Base-by-base conservation (phyloP, 2,329 filamentous ascomycete genomes). In the Aureobasidium sp. region DNA sequence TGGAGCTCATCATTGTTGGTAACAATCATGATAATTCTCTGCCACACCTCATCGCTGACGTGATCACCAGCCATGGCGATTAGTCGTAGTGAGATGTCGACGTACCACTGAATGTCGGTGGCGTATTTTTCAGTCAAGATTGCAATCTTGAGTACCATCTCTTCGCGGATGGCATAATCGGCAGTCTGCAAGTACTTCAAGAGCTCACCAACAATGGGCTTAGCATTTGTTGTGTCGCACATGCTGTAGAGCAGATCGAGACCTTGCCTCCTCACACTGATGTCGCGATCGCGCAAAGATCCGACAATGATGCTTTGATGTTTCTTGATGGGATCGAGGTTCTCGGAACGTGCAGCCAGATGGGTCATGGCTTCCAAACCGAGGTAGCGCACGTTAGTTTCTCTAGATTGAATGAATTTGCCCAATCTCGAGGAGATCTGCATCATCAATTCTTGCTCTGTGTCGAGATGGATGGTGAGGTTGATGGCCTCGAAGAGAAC, bases 1-100 rank as follows among this genome's bases (percentile, higher is more conserved):
- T 99, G 94, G 12, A 99, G 82, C 74, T 97, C 93, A 74, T 99
- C 94, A 74, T 99, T 99, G 79, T 99, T 99, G 60, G 94, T 97
- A 63, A 97, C 92, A 68, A 99, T 97, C 74, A 99, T 94, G 65
- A 96, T 97, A 61, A 99, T 93, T 68, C 94, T 87, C 74, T 99
- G 94, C 94, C 94, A 99, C 19, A 99, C 94, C 76, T 99, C 94
- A 66, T 99, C 95, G 74, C 93, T 97, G 68, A 99, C 93, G 73
- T 99, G 94, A 70, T 99, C 94, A 67, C 94, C 94, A 3, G 95
- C 94, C 85, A 97, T 92, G 63, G 93, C 91, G 63, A 99, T 92
- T 58, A 99, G 83, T 61, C 93, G 86, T 67, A 99, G 81, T 12
- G 94, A 96, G 68, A 97, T 97, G 72, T 99, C 93, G 65, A 99